phyloP scores from a whole-genome alignment of 2,329 filamentous ascomycete genomes.

The Malbranchea zuffiana region DNA sequence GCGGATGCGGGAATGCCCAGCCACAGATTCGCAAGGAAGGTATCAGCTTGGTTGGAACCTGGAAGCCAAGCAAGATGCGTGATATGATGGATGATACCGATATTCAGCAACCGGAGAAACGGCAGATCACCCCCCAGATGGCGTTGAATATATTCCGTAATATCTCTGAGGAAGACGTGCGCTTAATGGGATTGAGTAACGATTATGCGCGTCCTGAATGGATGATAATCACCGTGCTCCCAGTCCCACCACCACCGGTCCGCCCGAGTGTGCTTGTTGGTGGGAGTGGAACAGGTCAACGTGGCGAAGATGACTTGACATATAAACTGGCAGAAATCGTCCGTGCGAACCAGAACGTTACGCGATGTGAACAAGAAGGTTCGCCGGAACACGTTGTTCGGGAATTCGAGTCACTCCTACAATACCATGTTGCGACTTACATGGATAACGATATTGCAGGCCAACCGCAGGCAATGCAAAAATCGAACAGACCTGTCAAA shows the following conservation, averaged over 20 bases:
- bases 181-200: conserved; percentile 80
- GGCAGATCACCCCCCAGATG: conserved; percentile 69
- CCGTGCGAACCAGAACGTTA: conserved; percentile 89
- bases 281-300: conserved; percentile 79
- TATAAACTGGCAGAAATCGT: conserved; percentile 99
- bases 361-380: conserved; percentile 80
- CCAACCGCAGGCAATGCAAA: conserved; percentile 86
- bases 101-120: conserved; percentile 63
- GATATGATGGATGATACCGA: conserved; percentile 56
- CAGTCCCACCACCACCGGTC: conserved; percentile 89
- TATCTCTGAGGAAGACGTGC: conserved; percentile 70
- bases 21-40: conserved; percentile 81
- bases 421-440: conserved; percentile 97
- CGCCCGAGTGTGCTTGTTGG: conserved; percentile 96
- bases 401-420: conserved; percentile 83
- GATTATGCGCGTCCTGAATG: conserved; percentile 95
- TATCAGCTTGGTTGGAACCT: conserved; percentile 66
- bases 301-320: conserved; percentile 96
- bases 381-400: conserved; percentile 81
- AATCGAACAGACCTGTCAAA: conserved; percentile 92
- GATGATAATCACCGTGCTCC: conserved; percentile 93
- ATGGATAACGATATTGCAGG: conserved; percentile 99
- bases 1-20: conserved; percentile 85
- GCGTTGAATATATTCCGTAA: conserved; percentile 77
- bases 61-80: conserved; percentile 58